Conservation (phyloP, 225 moss, liverwort and hornwort species). For the Antitrichia curtipendula region DNA sequence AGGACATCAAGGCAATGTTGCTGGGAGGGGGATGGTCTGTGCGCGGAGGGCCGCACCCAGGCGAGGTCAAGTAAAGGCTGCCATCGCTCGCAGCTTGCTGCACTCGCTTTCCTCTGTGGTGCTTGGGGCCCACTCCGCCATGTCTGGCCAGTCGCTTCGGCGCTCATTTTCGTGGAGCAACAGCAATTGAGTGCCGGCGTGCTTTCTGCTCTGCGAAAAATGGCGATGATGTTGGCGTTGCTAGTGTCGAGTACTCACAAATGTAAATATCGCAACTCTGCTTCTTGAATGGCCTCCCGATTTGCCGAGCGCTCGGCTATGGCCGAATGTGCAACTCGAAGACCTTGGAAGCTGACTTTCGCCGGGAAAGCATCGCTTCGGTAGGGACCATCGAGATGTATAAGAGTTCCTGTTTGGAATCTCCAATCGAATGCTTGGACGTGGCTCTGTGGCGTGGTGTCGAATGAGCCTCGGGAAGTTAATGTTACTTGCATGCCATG, state of each 20-base stretch:
- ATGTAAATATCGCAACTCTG: not conserved
- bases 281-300: not conserved
- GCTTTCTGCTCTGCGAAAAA: not conserved
- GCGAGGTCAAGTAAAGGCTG: constrained; percentile 35
- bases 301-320: not conserved
- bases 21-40: not conserved
- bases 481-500: not conserved
- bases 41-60: not conserved
- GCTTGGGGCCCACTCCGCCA: constrained; percentile 4
- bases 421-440: not conserved
- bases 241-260: not conserved
- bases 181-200: not conserved
- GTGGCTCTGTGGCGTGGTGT: not conserved
- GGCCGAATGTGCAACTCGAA: not conserved
- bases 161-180: constrained; percentile 17
- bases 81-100: constrained; percentile 17
- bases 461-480: not conserved
- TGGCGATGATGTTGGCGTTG: not conserved
- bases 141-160: not conserved
- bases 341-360: not conserved
- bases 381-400: not conserved
- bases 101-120: constrained; percentile 1
- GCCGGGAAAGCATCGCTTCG: not conserved
- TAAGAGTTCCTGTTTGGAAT: not conserved
- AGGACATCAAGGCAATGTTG: not conserved